Evolutionary conservation across 73 alveolate species (phyloP).

Genomic region (Paramecium tetraurelia): DNA sequence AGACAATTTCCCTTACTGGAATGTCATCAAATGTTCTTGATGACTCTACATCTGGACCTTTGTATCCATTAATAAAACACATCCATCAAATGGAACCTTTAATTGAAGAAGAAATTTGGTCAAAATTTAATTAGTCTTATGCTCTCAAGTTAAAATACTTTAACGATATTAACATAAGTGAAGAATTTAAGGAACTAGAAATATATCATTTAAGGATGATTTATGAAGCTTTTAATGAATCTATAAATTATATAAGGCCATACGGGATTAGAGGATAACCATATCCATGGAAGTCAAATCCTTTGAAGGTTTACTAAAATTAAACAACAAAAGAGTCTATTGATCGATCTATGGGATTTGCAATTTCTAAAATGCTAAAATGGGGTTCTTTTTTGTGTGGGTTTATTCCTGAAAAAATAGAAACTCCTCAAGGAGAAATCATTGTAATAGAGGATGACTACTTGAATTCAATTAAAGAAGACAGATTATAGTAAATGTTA

Average conservation of each 20-base stretch:
- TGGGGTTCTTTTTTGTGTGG: conserved; percentile 66
- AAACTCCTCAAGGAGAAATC: conserved; percentile 58
- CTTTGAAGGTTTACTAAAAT: conserved; percentile 31
- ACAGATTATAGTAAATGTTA: conserved; percentile 56
- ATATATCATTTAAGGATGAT: conserved; percentile 60
- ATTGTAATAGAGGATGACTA: conserved; percentile 61
- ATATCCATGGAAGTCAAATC: conserved; percentile 62
- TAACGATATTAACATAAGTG: conserved; percentile 36
- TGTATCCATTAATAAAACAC: conserved; percentile 56
- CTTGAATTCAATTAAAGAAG: conserved; percentile 60
- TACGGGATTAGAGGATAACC: conserved; percentile 68
- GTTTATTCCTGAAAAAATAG: conserved; percentile 48
- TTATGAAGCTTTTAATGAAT: conserved; percentile 65
- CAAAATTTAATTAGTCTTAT: conserved; percentile 36
- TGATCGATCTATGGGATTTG: conserved; percentile 47
- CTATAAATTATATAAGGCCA: conserved; percentile 63
- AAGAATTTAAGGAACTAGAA: conserved; percentile 36
- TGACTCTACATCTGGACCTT: conserved; percentile 52
- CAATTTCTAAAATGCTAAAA: conserved; percentile 47
- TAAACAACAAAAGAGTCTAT: conserved; percentile 45
- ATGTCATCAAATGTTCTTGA: conserved; percentile 33
- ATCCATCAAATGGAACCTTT: conserved; percentile 52
- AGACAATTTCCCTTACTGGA: conserved; percentile 49
- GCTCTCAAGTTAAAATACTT: conserved; percentile 19
- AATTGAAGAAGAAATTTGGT: conserved; percentile 54